Evolutionary conservation across 345 rosid species (phyloP).

Genomic region (Reutealis trisperma): DNA sequence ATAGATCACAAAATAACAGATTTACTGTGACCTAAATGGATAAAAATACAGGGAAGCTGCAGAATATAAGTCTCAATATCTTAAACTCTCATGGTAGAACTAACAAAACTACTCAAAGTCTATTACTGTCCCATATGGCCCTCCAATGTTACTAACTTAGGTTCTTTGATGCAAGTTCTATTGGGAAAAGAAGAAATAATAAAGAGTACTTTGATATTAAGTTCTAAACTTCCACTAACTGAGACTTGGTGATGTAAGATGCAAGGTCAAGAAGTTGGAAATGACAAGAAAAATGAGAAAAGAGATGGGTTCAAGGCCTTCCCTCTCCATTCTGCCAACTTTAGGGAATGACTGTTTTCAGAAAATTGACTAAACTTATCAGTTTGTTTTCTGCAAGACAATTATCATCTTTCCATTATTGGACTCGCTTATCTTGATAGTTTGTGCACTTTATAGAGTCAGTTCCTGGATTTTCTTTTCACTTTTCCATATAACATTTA

Average conservation of each 20-base stretch:
- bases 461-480: background rate
- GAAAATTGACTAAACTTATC: background rate
- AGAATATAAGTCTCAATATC: background rate
- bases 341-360: background rate
- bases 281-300: background rate
- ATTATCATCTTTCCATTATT: background rate
- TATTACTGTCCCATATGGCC: background rate
- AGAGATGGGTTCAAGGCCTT: background rate
- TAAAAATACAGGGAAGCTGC: background rate
- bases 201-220: background rate
- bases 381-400: background rate
- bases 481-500: background rate
- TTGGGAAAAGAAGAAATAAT: no score
- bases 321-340: background rate
- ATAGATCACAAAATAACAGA: background rate
- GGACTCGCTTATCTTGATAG: background rate
- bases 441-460: background rate
- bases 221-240: background rate
- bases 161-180: background rate
- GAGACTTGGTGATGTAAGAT: background rate
- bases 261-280: background rate
- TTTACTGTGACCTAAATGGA: background rate
- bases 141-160: no score
- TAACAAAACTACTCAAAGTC: background rate
- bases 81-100: no score